phyloP scores from a whole-genome alignment of 352 stramenopile genomes.

The Blastocystis sp. region DNA sequence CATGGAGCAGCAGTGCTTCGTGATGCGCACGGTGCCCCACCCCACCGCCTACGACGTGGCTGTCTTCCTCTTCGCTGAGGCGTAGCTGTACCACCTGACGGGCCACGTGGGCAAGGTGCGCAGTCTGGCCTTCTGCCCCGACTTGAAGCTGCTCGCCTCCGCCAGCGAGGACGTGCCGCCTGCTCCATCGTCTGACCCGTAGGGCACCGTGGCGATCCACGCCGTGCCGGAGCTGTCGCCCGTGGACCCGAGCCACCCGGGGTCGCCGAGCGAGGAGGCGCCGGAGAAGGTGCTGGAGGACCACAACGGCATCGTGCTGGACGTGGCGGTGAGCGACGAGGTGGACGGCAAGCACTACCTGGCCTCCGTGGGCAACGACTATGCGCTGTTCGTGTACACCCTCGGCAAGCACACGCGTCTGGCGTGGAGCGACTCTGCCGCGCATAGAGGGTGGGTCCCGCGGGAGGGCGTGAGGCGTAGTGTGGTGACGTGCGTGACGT shows the following conservation, averaged over 20 bases:
- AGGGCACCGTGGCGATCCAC: neutral
- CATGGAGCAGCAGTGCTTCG: conserved; percentile 50
- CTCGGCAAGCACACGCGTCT: neutral
- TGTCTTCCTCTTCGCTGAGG: neutral
- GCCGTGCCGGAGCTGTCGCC: conserved; percentile 5
- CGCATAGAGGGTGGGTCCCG: conserved; percentile 16
- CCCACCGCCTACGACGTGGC: conserved; percentile 24
- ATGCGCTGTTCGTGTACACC: conserved; percentile 34
- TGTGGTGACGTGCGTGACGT: conserved; percentile 32
- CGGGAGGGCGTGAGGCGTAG: neutral
- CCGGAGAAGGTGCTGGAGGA: neutral
- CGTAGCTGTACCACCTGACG: neutral
- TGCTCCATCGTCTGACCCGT: neutral
- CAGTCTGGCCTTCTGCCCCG: neutral
- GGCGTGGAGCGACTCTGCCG: neutral
- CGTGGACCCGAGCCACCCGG: neutral
- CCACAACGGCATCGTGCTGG: no score
- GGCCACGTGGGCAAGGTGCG: conserved; percentile 58
- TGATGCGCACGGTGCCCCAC: neutral
- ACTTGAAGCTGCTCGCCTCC: neutral
- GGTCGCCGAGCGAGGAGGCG: neutral
- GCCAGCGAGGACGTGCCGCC: conserved; percentile 25
- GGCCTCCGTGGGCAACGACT: conserved; percentile 62
- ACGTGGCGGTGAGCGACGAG: neutral
- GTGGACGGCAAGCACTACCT: conserved; percentile 45